Evolutionary conservation across 1,139 yeast species (phyloP).

Genomic region (Kurtzmaniella quercitrusa): DNA sequence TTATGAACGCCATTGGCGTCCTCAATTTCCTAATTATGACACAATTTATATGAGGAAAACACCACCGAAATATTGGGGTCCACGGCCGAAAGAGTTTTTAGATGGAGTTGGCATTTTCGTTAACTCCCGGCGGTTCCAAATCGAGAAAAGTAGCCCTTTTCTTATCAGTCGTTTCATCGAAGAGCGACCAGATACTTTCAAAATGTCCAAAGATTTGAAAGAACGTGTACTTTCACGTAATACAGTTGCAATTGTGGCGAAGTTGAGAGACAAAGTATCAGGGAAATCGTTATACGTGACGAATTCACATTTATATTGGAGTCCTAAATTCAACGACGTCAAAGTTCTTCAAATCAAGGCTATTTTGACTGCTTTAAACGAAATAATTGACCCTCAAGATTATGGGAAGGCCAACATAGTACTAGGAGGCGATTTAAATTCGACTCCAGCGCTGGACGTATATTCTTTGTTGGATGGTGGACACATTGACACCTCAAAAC

Average conservation of each 20-base stretch:
- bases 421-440: slow-evolving; percentile 53
- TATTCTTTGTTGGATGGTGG: slow-evolving; percentile 40
- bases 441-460: slow-evolving; percentile 46
- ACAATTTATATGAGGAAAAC: slow-evolving; percentile 47
- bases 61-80: slow-evolving; percentile 48
- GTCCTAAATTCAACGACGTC: slow-evolving; percentile 47
- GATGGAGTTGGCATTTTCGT: slow-evolving; percentile 58
- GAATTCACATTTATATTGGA: slow-evolving; percentile 63
- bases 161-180: slow-evolving; percentile 37
- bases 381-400: slow-evolving; percentile 17
- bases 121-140: slow-evolving; percentile 42
- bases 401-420: slow-evolving; percentile 17
- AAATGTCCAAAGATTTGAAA: slow-evolving; percentile 32
- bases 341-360: slow-evolving; percentile 52
- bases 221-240: slow-evolving; percentile 44
- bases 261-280: slow-evolving; percentile 39
- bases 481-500: slow-evolving; percentile 22
- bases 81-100: slow-evolving; percentile 36
- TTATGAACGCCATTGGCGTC: slow-evolving; percentile 43
- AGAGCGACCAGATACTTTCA: slow-evolving; percentile 23
- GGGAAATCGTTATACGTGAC: slow-evolving; percentile 40
- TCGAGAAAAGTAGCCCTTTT: slow-evolving; percentile 37
- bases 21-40: slow-evolving; percentile 30
- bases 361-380: slow-evolving; percentile 28
- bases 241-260: slow-evolving; percentile 51